Conservation (phyloP, 352 stramenopile genomes). For the Thalassiosira mediterranea region DNA sequence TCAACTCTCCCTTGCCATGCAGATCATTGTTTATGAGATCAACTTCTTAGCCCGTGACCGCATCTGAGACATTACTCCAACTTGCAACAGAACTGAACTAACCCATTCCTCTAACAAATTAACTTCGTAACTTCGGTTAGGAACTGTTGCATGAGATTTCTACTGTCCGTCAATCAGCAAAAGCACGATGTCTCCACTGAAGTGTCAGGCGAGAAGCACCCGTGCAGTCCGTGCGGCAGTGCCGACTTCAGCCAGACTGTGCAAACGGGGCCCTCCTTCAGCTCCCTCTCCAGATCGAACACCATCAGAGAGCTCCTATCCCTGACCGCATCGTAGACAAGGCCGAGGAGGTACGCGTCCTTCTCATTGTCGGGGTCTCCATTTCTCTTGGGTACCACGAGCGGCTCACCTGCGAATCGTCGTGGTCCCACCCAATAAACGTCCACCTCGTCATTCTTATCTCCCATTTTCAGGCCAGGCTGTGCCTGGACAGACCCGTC, state of each 20-base stretch:
- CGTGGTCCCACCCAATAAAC: constrained; percentile 64
- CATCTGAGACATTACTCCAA: too few species aligned
- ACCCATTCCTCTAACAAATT: too few species aligned
- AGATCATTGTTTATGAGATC: too few species aligned
- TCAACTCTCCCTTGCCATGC: too few species aligned
- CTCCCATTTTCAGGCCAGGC: constrained; percentile 27
- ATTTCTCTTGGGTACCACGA: constrained; percentile 59
- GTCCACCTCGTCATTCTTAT: constrained; percentile 60
- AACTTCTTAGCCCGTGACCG: too few species aligned
- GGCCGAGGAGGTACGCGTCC: constrained; percentile 58
- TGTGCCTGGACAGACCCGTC: too few species aligned
- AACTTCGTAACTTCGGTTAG: too few species aligned
- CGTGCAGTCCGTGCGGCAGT: constrained; percentile 64
- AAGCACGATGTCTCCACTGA: constrained; percentile 38
- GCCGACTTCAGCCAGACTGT: constrained; percentile 58
- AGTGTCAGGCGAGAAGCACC: constrained; percentile 54
- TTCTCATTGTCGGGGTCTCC: constrained; percentile 49
- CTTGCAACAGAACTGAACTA: too few species aligned
- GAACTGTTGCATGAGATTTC: too few species aligned
- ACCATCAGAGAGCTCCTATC: constrained; percentile 49
- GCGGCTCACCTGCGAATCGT: constrained; percentile 54
- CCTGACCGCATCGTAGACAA: constrained; percentile 59
- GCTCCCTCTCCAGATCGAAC: constrained; percentile 64
- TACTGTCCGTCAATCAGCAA: too few species aligned
- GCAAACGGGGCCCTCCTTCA: constrained; percentile 58